Conservation (phyloP, 371 early-diverging fungal genomes). For the Basidiobolus meristosporus region DNA sequence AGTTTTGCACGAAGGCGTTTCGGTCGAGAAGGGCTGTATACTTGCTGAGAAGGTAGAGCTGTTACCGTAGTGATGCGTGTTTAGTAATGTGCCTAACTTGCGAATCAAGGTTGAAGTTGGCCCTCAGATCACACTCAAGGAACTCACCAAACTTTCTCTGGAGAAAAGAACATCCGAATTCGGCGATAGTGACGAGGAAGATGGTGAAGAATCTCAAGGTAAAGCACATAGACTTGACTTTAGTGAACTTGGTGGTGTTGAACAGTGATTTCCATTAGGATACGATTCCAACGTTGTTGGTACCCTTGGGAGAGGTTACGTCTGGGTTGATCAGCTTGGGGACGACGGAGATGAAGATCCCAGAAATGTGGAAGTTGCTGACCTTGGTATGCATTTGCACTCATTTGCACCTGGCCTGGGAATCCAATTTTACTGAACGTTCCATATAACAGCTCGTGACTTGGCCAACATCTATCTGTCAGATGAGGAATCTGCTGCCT, state of each 20-base stretch:
- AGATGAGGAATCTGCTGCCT: conserved; percentile 14
- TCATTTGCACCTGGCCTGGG: background rate
- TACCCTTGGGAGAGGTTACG: too few species aligned
- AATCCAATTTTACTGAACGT: too few species aligned
- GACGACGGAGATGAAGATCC: conserved; percentile 15
- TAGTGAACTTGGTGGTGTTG: too few species aligned
- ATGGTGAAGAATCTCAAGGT: conserved; percentile 11
- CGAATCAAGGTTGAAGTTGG: conserved; percentile 46
- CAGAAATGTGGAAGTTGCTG: conserved; percentile 6
- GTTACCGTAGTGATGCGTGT: conserved; percentile 1
- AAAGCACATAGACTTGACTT: too few species aligned
- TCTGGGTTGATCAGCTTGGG: conserved; percentile 2
- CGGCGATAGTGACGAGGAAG: conserved; percentile 27
- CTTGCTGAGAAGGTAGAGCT: conserved; percentile 40
- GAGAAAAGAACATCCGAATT: too few species aligned
- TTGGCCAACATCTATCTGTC: too few species aligned
- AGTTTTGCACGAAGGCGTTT: conserved; percentile 35
- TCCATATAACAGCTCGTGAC: too few species aligned
- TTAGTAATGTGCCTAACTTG: background rate
- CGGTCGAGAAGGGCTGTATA: conserved; percentile 44
- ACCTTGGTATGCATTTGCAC: conserved; percentile 2
- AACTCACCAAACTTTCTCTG: conserved; percentile 52
- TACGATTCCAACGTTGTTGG: too few species aligned
- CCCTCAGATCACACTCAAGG: conserved; percentile 42
- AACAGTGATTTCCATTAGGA: too few species aligned